Base-by-base conservation (phyloP, 768 basidiomycete species). In the Phanerochaete sordida region DNA sequence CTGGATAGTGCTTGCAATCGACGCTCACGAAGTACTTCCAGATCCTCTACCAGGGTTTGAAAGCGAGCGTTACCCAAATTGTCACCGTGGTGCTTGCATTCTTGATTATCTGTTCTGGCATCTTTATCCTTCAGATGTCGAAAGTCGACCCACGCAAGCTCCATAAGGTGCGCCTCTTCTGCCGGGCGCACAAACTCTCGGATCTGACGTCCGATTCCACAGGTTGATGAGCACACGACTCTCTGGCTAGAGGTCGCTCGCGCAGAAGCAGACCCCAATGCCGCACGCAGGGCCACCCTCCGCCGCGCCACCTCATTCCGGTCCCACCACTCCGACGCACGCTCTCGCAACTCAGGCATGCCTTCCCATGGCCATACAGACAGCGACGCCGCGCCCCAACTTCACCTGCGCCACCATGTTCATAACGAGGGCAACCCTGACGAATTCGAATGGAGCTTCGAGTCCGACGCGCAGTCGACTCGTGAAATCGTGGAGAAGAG, bases 41-140 rank as follows among this genome's bases (percentile, higher is more conserved):
- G 87, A 87, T 97, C 58, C 82, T 96, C 46, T 94, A 90, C 80
- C 81, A 93, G 78, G 95, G 95, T 44, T 82, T 97, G 57, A 78
- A 87, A 55, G 87, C 93, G 0, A 79, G 85, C 8, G 87, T 81
- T 0, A 75, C 84, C 0, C 82, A 90, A 64, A 93, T 98, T 56
- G 81, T 97, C 45, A 95, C 93, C 0, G 81, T 97, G 61, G 86
- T 95, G 23, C 81, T 95, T 75, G 94, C 86, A 6, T 97, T 98
- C 79, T 74, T 94, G 59, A 85, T 90, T 52, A 93, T 94, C 49
- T 92, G 90, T 67, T 76, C 92, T 15, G 95, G 95, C 11, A 96
- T 97, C 69, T 87, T 88, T 37, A 87, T 98, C 62, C 84, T 98
- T 5, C 95, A 98, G 73, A 90, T 95, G 86, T 90, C 88, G 70